A percentile compares a stretch with the other conserved stretches of the same genome.
phyloP scores from a whole-genome alignment of 768 basidiomycete genomes.

The Lactarius quietus region DNA sequence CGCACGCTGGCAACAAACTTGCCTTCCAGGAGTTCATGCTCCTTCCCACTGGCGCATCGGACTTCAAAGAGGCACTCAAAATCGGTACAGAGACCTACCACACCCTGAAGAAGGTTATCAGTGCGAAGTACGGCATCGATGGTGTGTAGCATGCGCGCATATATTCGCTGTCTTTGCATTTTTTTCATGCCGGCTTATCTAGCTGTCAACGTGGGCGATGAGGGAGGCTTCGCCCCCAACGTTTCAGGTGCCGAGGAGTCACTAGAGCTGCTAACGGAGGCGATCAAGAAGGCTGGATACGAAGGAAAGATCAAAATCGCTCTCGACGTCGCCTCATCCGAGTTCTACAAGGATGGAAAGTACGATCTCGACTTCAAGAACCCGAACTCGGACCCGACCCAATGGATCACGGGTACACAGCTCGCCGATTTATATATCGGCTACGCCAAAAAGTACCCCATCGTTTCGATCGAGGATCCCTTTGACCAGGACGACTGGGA shows the following conservation, averaged over 20 bases:
- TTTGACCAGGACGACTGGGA: constrained; percentile 99
- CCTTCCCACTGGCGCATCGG: constrained; percentile 86
- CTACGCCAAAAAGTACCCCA: constrained; percentile 92
- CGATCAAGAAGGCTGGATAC: constrained; percentile 97
- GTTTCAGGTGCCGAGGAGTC: constrained; percentile 96
- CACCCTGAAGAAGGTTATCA: constrained; percentile 98
- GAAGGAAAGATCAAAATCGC: constrained; percentile 99
- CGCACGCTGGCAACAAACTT: constrained; percentile 98
- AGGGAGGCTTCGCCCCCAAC: constrained; percentile 99
- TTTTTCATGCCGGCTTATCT: constrained; percentile 22
- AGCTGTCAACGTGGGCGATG: constrained; percentile 99
- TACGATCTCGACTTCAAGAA: constrained; percentile 99
- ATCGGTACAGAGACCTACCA: constrained; percentile 98
- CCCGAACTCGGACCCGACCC: constrained; percentile 96
- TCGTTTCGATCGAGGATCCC: constrained; percentile 94
- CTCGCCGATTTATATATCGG: constrained; percentile 89
- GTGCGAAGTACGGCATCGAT: constrained; percentile 98
- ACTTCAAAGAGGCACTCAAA: constrained; percentile 97
- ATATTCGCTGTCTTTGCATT: constrained; percentile 14
- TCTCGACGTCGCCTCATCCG: constrained; percentile 97
- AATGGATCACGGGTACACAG: constrained; percentile 91
- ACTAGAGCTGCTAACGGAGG: constrained; percentile 90
- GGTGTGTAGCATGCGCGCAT: constrained; percentile 47
- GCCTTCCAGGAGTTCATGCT: constrained; percentile 99
- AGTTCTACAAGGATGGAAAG: constrained; percentile 99